Evolutionary conservation across 148 eudicot species (phyloP), one percentile per base, ranked within the genome.

Genomic region (Tetragonia tetragonoides): DNA sequence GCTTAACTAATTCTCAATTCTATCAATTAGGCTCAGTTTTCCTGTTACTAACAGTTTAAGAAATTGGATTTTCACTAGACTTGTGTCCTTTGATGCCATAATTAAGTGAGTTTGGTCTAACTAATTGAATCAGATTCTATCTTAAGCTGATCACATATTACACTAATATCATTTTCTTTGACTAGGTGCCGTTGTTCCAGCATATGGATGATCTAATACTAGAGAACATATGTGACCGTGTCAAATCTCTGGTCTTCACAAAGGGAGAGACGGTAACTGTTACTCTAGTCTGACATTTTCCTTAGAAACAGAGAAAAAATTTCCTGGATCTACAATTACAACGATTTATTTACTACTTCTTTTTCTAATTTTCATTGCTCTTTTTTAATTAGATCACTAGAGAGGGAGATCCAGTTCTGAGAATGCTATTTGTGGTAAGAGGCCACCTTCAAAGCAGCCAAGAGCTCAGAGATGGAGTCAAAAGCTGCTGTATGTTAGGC

Each of bases 201-300:
- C 92, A 95, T 61, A 93, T 95, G 97, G 99, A 95, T 77, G 90
- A 84, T 60, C 82, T 95, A 9, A 95, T 93, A 62, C 85, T 95
- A 8, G 98, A 95, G 82, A 95, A 95, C 63, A 95, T 93, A 44
- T 95, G 99, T 82, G 99, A 93, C 59, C 91, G 98, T 0, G 99
- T 95, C 54, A 93, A 93, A 85, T 90, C 97, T 62, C 91, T 95
- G 44, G 84, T 95, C 14, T 93, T 95, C 84, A 91, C 98, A 6
- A 95, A 93, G 80, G 92, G 92, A 53, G 99, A 95, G 82, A 91
- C 95, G 20, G 97, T 95, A 76, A 84, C 91, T 82, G 1, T 54
- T 3, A 49, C 8, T 51, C 6, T 24, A 17, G 2, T 6, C n/a
- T 23, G 20, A 18, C 28, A 16, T 53, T 57, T 41, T 34, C 24